Evolutionary conservation across 495 filamentous ascomycete species (phyloP).

Genomic region (Lasiosphaeris hirsuta): DNA sequence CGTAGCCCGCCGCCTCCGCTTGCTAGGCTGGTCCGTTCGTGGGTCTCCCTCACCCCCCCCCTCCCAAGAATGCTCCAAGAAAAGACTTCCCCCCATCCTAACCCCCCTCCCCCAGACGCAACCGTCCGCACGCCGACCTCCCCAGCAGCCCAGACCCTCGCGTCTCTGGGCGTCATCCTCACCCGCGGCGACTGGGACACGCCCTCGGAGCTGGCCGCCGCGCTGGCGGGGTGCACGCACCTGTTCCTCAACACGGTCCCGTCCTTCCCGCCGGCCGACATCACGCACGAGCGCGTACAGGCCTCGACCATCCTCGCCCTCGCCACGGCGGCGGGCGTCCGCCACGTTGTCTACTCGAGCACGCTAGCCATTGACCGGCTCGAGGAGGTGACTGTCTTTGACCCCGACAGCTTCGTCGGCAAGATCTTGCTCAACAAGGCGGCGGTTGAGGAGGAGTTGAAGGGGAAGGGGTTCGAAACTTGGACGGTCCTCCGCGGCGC

Average conservation of each 20-base stretch:
- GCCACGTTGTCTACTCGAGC: slow-evolving; percentile 37
- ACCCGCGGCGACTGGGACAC: slow-evolving; percentile 43
- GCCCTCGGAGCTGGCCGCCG: slow-evolving; percentile 32
- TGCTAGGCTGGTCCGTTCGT: slow-evolving; percentile 30
- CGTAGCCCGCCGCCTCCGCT: slow-evolving; percentile 35
- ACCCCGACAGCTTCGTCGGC: slow-evolving; percentile 23
- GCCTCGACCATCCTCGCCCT: slow-evolving; percentile 36
- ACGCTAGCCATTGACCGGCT: slow-evolving; percentile 27
- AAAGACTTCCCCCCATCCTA: too few species aligned
- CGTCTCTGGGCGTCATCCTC: slow-evolving; percentile 36
- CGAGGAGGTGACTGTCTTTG: slow-evolving; percentile 20
- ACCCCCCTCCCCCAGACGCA: slow-evolving; percentile 18
- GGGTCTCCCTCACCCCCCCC: too few species aligned
- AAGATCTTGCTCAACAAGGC: slow-evolving; percentile 35
- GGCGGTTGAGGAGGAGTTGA: slow-evolving; percentile 37
- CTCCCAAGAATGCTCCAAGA: too few species aligned
- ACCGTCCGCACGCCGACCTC: slow-evolving; percentile 37
- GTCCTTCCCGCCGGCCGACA: slow-evolving; percentile 19
- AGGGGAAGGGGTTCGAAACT: slow-evolving; percentile 29
- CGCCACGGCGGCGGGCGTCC: slow-evolving; percentile 41
- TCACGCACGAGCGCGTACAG: slow-evolving; percentile 32
- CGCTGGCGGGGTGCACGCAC: slow-evolving; percentile 38
- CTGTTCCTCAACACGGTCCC: slow-evolving; percentile 48
- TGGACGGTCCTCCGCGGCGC: slow-evolving; percentile 46
- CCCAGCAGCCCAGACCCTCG: slow-evolving; percentile 30